Evolutionary conservation across 495 filamentous ascomycete genomes (phyloP).

Genomic region (Podospora australis): DNA sequence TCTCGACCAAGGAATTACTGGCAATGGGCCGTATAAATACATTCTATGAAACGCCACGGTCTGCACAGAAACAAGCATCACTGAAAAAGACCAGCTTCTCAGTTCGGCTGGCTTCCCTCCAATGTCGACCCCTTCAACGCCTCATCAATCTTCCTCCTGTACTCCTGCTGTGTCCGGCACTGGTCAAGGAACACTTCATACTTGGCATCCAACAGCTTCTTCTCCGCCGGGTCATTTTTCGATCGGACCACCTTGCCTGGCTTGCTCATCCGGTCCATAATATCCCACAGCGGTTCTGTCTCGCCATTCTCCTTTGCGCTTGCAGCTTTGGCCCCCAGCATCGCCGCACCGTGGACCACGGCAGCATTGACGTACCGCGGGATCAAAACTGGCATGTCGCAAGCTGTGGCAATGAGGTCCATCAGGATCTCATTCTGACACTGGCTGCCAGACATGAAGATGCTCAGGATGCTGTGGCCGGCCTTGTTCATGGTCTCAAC

Average conservation of each 20-base stretch:
- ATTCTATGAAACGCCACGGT: too few relatives aligned
- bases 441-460: conserved; percentile 97
- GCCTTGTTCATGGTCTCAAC: conserved; percentile 83
- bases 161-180: conserved; percentile 66
- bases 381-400: conserved; percentile 84
- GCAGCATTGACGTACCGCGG: conserved; percentile 89
- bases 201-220: conserved; percentile 74
- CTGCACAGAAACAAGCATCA: too few relatives aligned
- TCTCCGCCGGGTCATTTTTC: conserved; percentile 60
- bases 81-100: too few relatives aligned
- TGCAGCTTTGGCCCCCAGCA: conserved; percentile 93
- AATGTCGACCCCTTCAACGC: conserved; percentile 43
- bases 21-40: too few relatives aligned
- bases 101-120: conserved; percentile 3
- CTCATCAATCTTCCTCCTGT: conserved; percentile 61
- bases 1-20: too few relatives aligned
- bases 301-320: conserved; percentile 67
- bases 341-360: conserved; percentile 94
- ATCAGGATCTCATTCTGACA: conserved; percentile 94
- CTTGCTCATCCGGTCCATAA: conserved; percentile 97
- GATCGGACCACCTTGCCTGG: conserved; percentile 78
- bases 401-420: conserved; percentile 81
- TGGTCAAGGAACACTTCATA: conserved; percentile 80
- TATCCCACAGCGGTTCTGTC: conserved; percentile 83
- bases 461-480: conserved; percentile 78